A percentile compares a stretch with the other conserved stretches of the same genome.
Evolutionary conservation across 2,329 filamentous ascomycete species (phyloP).

Genomic region (Colletotrichum sidae): DNA sequence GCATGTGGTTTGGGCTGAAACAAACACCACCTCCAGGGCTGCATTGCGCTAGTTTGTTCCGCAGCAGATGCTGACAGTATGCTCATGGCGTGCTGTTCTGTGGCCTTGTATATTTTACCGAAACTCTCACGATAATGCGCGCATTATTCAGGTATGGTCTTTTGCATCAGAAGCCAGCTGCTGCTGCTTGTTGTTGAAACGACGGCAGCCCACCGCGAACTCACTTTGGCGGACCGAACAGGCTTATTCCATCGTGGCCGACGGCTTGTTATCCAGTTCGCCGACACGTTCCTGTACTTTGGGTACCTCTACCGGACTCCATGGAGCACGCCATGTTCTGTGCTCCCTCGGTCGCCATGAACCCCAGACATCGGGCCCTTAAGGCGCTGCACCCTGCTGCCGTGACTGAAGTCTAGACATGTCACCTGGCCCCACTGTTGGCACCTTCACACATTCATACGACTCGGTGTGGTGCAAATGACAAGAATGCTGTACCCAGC

Average conservation of each 20-base stretch:
- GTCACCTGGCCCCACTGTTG: no score
- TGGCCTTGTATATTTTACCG: not conserved
- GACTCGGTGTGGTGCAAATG: no score
- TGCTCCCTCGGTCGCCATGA: slow-evolving; percentile 12
- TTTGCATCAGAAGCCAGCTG: not conserved
- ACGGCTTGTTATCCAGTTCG: not conserved
- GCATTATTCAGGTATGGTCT: not conserved
- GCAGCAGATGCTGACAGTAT: not conserved
- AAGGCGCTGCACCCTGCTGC: no score
- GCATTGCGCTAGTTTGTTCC: slow-evolving; percentile 1
- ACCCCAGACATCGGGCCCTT: not conserved
- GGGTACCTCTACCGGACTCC: slow-evolving; percentile 16
- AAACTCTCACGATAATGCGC: not conserved
- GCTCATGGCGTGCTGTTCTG: slow-evolving; percentile 23
- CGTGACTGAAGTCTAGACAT: no score
- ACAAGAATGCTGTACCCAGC: no score
- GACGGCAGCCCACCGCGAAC: not conserved
- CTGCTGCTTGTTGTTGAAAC: not conserved
- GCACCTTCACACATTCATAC: no score
- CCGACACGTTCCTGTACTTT: slow-evolving; percentile 20
- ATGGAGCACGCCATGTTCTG: slow-evolving; percentile 13
- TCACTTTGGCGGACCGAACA: slow-evolving; percentile 5
- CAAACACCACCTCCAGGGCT: slow-evolving; percentile 11
- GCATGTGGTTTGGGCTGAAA: slow-evolving; percentile 9
- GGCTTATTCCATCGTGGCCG: slow-evolving; percentile 14